A percentile compares a stretch with the other conserved stretches of the same genome.
Conservation (phyloP, 2,329 filamentous ascomycete genomes). For the Didymella arachidicola region DNA sequence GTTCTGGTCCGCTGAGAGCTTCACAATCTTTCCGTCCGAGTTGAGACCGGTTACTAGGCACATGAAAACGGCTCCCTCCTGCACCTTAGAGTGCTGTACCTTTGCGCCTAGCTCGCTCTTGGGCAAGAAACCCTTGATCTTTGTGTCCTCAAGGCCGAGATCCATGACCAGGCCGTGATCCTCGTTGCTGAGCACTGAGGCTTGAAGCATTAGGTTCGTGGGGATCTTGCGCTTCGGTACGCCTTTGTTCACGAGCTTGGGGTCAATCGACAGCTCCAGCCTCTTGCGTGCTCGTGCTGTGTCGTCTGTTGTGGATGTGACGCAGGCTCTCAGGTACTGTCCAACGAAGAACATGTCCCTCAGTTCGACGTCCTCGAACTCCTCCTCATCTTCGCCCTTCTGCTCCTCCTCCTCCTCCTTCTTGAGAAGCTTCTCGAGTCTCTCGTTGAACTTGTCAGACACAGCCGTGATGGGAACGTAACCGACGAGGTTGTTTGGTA, state of each 20-base stretch:
- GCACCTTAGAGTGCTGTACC: conserved; percentile 71
- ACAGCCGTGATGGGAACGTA: conserved; percentile 93
- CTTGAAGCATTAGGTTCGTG: conserved; percentile 80
- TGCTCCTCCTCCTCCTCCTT: conserved; percentile 69
- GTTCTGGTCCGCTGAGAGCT: conserved; percentile 78
- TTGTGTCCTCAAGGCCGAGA: conserved; percentile 73
- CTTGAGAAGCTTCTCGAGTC: conserved; percentile 72
- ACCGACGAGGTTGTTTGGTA: conserved; percentile 92
- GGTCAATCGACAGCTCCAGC: conserved; percentile 87
- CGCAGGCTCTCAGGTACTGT: conserved; percentile 86
- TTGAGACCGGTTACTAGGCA: conserved; percentile 80
- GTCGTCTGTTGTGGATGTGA: conserved; percentile 79
- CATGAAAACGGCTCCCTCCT: conserved; percentile 84
- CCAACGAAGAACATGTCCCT: conserved; percentile 79
- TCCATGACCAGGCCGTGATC: conserved; percentile 97
- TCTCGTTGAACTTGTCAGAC: conserved; percentile 78
- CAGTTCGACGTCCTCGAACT: conserved; percentile 71
- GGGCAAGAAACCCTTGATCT: conserved; percentile 82
- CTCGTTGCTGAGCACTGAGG: conserved; percentile 88
- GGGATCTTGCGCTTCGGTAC: conserved; percentile 77
- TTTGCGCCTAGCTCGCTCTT: conserved; percentile 78
- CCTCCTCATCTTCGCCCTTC: conserved; percentile 58
- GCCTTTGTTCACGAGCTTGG: conserved; percentile 78
- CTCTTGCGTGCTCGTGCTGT: conserved; percentile 74
- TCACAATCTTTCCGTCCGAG: conserved; percentile 81